These are phyloP conservation scores for Styphnolobium japonicum DNA, from an alignment of 306 rosid genomes.

Conservation along the genomic window DNA sequence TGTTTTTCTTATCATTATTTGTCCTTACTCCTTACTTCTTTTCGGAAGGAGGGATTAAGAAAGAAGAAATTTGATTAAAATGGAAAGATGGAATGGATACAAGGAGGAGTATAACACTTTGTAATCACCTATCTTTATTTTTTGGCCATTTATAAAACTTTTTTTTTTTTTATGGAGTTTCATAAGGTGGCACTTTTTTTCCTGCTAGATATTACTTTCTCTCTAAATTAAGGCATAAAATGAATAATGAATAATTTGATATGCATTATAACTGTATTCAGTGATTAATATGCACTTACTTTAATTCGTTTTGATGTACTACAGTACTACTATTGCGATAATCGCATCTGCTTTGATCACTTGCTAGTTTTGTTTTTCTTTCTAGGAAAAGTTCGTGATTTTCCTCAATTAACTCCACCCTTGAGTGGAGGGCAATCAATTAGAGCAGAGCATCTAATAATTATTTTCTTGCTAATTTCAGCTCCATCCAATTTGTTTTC, in stretches of 20 bases:
- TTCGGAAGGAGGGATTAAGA: background rate
- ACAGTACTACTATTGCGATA: background rate
- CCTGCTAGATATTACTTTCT: background rate
- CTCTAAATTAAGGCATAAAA: background rate
- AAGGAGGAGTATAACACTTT: background rate
- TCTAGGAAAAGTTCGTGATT: background rate
- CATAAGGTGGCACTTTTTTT: background rate
- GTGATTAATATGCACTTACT: background rate
- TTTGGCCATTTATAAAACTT: background rate
- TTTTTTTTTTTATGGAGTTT: background rate
- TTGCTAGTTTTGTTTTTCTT: slow-evolving; percentile 1
- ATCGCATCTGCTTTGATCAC: background rate
- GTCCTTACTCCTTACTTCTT: background rate
- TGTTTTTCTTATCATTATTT: background rate
- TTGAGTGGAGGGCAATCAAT: slow-evolving; percentile 2
- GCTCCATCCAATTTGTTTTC: slow-evolving; percentile 6
- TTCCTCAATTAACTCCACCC: background rate
- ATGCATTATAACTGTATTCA: background rate
- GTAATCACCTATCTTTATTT: background rate
- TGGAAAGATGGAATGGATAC: background rate
- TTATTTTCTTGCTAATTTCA: background rate
- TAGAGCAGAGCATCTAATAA: background rate
- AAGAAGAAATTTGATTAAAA: background rate
- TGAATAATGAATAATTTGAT: slow-evolving; percentile 3
- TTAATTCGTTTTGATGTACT: background rate